phyloP scores from a whole-genome alignment of 2,329 filamentous ascomycete genomes.

The Paraphaeosphaeria minitans region DNA sequence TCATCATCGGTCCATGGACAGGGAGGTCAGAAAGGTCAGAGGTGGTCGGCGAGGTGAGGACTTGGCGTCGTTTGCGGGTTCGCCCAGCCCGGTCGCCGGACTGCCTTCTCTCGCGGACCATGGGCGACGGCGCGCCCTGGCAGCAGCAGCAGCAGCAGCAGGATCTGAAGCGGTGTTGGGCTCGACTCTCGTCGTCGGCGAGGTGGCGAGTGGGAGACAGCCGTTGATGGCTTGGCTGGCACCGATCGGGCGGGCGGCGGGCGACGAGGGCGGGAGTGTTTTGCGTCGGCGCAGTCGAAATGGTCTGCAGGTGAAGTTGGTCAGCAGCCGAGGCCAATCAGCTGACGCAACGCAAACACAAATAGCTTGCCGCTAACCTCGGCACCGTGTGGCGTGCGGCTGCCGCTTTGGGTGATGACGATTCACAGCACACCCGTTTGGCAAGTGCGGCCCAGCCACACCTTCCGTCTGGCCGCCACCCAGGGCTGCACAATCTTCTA shows the following conservation, averaged over 20 bases:
- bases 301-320: background rate
- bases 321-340: constrained; percentile 16
- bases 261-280: constrained; percentile 17
- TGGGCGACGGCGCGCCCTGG: background rate
- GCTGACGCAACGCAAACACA: background rate
- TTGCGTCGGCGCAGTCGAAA: constrained; percentile 14
- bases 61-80: constrained; percentile 25
- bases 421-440: background rate
- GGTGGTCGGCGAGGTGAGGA: constrained; percentile 44
- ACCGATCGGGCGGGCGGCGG: constrained; percentile 26
- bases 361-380: background rate
- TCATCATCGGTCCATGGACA: constrained; percentile 33
- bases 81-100: background rate
- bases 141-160: background rate
- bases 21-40: constrained; percentile 36
- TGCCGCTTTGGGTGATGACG: constrained; percentile 5
- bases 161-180: too few species aligned
- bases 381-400: background rate
- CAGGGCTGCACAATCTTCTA: too few species aligned
- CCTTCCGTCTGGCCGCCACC: background rate
- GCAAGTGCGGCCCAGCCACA: background rate
- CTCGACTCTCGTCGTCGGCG: background rate
- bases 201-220: constrained; percentile 1
- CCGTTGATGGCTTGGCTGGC: constrained; percentile 24
- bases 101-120: background rate